These are phyloP conservation scores for Macrocybe gigantea DNA, from an alignment of 768 basidiomycete species.

Conservation along the genomic window DNA sequence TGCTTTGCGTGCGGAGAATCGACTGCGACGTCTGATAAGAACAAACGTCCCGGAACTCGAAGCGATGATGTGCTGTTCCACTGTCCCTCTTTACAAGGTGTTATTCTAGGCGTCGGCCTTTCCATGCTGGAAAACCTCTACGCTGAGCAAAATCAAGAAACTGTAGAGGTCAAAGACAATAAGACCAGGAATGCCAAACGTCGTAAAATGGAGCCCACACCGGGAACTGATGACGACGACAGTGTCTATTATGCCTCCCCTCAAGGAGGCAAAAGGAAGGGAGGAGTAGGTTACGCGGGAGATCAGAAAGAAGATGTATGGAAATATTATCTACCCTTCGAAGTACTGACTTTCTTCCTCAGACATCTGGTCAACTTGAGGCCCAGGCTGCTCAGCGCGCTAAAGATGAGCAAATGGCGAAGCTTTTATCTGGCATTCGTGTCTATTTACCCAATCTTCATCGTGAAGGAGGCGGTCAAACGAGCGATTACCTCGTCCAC, in stretches of 20 bases:
- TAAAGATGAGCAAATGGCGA: constrained; percentile 72
- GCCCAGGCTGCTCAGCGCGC: constrained; percentile 66
- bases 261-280: constrained; percentile 61
- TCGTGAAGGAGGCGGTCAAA: constrained; percentile 66
- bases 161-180: constrained; percentile 24
- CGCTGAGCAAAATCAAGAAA: constrained; percentile 42
- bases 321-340: constrained; percentile 22
- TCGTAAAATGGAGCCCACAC: constrained; percentile 31
- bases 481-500: constrained; percentile 90
- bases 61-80: constrained; percentile 70
- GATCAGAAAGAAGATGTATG: constrained; percentile 74
- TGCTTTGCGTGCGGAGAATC: constrained; percentile 79
- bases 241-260: constrained; percentile 35
- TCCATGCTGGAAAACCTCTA: constrained; percentile 79
- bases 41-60: constrained; percentile 35
- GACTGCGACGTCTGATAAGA: constrained; percentile 36
- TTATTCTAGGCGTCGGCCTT: constrained; percentile 86
- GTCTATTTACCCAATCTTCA: constrained; percentile 79
- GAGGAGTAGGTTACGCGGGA: constrained; percentile 87
- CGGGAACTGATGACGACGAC: constrained; percentile 47
- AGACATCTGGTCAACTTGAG: constrained; percentile 79
- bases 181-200: constrained; percentile 36
- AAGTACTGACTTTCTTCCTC: constrained; percentile 2
- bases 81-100: constrained; percentile 85
- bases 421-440: constrained; percentile 66